Evolutionary conservation across 2,329 filamentous ascomycete species (phyloP), one percentile per base, ranked within the genome.

Genomic region (Pseudogymnoascus sp.): DNA sequence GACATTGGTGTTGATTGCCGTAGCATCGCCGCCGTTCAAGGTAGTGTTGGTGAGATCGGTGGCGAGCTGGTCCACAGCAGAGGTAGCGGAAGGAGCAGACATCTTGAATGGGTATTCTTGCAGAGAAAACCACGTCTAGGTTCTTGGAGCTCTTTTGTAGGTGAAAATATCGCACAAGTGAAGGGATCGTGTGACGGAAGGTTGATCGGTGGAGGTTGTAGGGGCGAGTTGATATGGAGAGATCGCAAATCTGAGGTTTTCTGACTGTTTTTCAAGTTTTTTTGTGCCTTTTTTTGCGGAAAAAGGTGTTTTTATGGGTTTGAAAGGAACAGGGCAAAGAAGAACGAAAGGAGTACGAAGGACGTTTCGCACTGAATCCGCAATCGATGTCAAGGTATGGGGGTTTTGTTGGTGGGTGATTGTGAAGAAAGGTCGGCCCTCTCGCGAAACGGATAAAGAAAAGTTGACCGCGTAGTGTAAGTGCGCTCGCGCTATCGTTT

Each of bases 31-130:
- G 70, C 83, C 81, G 73, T 89, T 85, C 74, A 90, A 80, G 74
- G 83, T 81, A 72, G 86, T 78, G 78, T 86, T 90, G 77, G 82
- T 79, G 71, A 88, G 87, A 74, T 94, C 89, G 77, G 84, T 80
- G 79, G 86, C 84, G 76, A 91, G 88, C 87, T 91, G 89, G 71
- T 89, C 88, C 80, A 87, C 84, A 84, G 83, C 82, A 76, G 78
- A 77, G 71, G 79, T 73, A 69, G 79, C 73, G 74, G 79, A 76
- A 76, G 81, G 76, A 73, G 81, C 78, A 77, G 83, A 80, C 83
- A 88, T 88, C 76, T 77, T 81, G 71, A 68, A 61, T 68, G 65
- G 60, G 64, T 65, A 63, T 62, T 62, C 66, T 64, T 64, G 54
- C 62, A 64, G 50, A 59, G 64, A 65, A 60, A 39, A 62, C 35